A percentile compares a stretch with the other conserved stretches of the same genome.
phyloP scores from a whole-genome alignment of 495 filamentous ascomycete species.

The Lichenothelia convexa region DNA sequence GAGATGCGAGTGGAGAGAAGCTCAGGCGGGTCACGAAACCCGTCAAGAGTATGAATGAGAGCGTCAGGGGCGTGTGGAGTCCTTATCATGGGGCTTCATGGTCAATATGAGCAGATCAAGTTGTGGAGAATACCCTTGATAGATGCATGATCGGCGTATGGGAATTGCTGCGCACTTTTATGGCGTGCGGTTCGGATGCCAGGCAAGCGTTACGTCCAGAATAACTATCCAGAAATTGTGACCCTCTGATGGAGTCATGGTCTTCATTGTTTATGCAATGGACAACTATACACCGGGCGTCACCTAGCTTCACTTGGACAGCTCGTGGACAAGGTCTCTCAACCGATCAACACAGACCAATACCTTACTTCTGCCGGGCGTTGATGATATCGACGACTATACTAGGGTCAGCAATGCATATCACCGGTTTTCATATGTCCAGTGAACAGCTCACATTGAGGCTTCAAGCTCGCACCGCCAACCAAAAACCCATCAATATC shows the following conservation, averaged over 20 bases:
- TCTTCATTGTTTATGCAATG: too few relatives aligned
- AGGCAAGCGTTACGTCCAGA: too few relatives aligned
- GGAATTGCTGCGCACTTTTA: too few relatives aligned
- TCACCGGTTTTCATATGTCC: background rate
- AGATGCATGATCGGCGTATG: background rate
- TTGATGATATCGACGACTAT: slow-evolving; percentile 56
- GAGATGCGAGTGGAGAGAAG: slow-evolving; percentile 78
- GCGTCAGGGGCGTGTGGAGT: slow-evolving; percentile 87
- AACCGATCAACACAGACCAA: slow-evolving; percentile 1
- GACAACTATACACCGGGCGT: too few relatives aligned
- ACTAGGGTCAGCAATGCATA: slow-evolving; percentile 7
- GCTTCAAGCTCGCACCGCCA: slow-evolving; percentile 95
- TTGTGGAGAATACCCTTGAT: background rate
- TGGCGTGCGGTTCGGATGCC: too few relatives aligned
- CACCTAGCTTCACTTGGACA: too few relatives aligned
- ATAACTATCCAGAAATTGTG: too few relatives aligned
- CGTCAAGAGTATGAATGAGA: slow-evolving; percentile 71
- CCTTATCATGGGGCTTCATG: slow-evolving; percentile 53
- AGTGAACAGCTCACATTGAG: slow-evolving; percentile 30
- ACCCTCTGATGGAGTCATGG: too few relatives aligned
- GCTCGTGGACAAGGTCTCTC: too few relatives aligned
- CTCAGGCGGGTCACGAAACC: slow-evolving; percentile 60
- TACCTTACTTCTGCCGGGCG: slow-evolving; percentile 20
- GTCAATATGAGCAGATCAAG: background rate
- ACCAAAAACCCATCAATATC: slow-evolving; percentile 99